Evolutionary conservation across 2,329 filamentous ascomycete species (phyloP), one percentile per base, ranked within the genome.

Genomic region (Cucurbitaria berberidis): DNA sequence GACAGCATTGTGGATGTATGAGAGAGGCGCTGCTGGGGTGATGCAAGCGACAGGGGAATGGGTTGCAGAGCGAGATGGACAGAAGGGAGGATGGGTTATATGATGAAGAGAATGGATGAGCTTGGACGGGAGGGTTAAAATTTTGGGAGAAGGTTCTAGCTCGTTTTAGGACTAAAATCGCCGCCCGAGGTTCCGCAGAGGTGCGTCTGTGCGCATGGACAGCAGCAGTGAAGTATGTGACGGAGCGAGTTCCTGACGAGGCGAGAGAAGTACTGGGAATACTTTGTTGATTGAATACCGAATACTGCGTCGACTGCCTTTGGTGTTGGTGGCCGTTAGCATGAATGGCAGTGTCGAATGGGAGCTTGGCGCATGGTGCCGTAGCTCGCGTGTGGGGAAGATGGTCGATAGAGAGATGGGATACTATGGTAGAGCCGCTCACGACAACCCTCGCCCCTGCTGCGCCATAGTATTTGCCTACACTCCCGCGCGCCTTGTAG

Each of bases 1-100:
- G 75, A 75, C 64, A 77, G 59, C 75, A 77, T 74, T 65, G 58
- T 62, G 61, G 38, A 53, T 66, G 53, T 66, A 60, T 57, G 62
- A 51, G 58, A 36, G 51, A 59, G 63, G 53, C 62, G 71, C 66
- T 68, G 68, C 69, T 62, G 44, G 48, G 60, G 57, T 57, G 63
- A 64, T 67, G 67, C 56, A 67, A 61, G 60, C 67, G 69, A 64
- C 63, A 55, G 42, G 58, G 51, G 57, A 59, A 59, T 63, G 62
- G 55, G 48, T n/a, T 57, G 59, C 42, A 53, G 51, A 49, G 48
- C 46, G 46, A 38, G 59, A 60, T 58, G 48, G 57, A 56, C 55
- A 59, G 56, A 59, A 45, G 57, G 60, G 48, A 45, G 48, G 56
- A 43, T 52, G 52, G 55, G 57, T 60, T 69, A 63, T 67, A 66